Evolutionary conservation across 2,329 filamentous ascomycete species (phyloP), one percentile per base, ranked within the genome.

Genomic region (Colletotrichum cordylinicola): DNA sequence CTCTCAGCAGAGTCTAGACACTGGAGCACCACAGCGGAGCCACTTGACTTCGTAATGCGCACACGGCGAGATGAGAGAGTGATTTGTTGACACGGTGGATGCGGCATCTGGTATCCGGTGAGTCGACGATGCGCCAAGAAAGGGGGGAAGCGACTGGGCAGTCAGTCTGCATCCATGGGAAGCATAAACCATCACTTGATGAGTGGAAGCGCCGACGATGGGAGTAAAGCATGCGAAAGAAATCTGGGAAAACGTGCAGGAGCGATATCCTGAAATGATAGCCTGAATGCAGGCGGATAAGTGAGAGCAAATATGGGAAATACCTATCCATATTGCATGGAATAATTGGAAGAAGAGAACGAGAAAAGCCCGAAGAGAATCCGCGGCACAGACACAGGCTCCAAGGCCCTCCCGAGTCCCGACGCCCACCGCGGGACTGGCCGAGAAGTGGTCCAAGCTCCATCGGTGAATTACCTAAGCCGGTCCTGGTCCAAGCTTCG

Each of bases 111-210:
- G 31, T 27, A 58, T 52, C 73, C 73, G 73, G 73, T 67, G 69
- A 75, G 62, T 73, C 73, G 61, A 73, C n/a, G 58, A 58, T 73
- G 73, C 64, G 70, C 64, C 73, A 60, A 75, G 64, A 73, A 73
- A 60, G 29, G 55, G 48, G 62, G 52, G 21, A 58, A 16, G 24
- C 39, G 56, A 16, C 48, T 37, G 33, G 48, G 15, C 58, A 31
- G 62, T 75, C 61, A 55, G 37, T 70, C 62, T 68, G 70, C 70
- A 52, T 31, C 70, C 31, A 48, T 60, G 27, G 56, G 13, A 7
- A 52, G 37, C 33, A 43, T 39, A 18, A 56, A n/a, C 56, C 70
- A 73, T 75, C 69, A 73, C 73, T 73, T 52, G 58, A 75, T 68
- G 43, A 52, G 43, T 52, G 62, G 70, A 73, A 52, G 73, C 64